phyloP scores from a whole-genome alignment of 768 basidiomycete genomes.

The Termitomyces sp. region DNA sequence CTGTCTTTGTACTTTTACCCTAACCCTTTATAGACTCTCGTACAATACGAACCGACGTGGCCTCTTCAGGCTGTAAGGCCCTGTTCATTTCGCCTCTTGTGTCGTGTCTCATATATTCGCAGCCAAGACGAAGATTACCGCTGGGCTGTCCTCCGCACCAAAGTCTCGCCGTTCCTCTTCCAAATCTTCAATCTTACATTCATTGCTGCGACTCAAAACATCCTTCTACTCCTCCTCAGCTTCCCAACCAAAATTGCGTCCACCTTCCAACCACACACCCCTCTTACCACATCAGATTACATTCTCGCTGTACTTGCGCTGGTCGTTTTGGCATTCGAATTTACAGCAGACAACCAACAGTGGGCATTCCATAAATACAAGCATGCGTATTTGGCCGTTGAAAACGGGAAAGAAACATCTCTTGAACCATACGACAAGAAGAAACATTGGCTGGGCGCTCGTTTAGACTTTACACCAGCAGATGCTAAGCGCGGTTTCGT shows the following conservation, averaged over 20 bases:
- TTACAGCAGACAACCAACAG: conserved; percentile 89
- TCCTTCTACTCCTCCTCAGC: conserved; percentile 64
- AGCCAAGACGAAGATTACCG: conserved; percentile 90
- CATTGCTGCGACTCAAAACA: conserved; percentile 75
- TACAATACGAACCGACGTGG: conserved; percentile 86
- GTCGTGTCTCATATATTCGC: background rate
- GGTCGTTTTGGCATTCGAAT: conserved; percentile 59
- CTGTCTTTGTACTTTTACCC: conserved; percentile 7
- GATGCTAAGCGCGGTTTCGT: conserved; percentile 79
- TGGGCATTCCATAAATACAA: conserved; percentile 83
- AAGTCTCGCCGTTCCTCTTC: conserved; percentile 39
- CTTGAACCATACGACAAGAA: conserved; percentile 32
- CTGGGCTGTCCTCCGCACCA: conserved; percentile 71
- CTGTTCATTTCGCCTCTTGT: background rate
- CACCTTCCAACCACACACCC: conserved; percentile 45
- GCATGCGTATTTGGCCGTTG: conserved; percentile 32
- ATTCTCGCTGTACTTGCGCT: conserved; percentile 55
- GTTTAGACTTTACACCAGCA: conserved; percentile 58
- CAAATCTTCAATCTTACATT: conserved; percentile 51
- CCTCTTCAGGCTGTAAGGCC: conserved; percentile 61
- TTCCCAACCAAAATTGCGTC: conserved; percentile 53
- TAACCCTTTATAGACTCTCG: conserved; percentile 40
- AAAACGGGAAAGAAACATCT: conserved; percentile 21
- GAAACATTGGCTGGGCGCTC: conserved; percentile 60
- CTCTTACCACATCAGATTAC: conserved; percentile 56